Conservation (phyloP, 495 filamentous ascomycete species). For the Trichoderma reesei region DNA sequence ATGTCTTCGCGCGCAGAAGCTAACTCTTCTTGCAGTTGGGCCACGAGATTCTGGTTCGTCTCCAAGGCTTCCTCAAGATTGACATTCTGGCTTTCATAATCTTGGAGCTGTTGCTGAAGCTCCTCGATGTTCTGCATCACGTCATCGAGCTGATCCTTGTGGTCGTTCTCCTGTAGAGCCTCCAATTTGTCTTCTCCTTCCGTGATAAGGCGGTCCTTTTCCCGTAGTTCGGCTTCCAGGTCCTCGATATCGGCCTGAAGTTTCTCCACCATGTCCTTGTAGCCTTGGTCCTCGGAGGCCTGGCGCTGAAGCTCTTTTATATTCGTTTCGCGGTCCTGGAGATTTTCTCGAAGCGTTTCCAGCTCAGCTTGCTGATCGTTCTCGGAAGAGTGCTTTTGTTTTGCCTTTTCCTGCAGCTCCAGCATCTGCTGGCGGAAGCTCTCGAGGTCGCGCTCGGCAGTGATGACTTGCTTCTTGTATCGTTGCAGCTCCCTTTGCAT, state of each 20-base stretch:
- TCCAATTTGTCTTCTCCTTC: conserved; percentile 36
- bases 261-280: conserved; percentile 34
- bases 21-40: conserved; percentile 22
- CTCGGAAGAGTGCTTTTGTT: conserved; percentile 56
- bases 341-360: conserved; percentile 41
- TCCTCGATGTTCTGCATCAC: background rate
- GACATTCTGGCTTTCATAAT: background rate
- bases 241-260: conserved; percentile 51
- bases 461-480: conserved; percentile 67
- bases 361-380: conserved; percentile 49
- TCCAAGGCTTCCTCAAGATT: background rate
- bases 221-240: conserved; percentile 48
- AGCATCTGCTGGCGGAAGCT: conserved; percentile 64
- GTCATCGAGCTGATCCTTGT: conserved; percentile 35
- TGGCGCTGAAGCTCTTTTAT: conserved; percentile 43
- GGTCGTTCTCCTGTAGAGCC: conserved; percentile 38
- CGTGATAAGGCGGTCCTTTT: conserved; percentile 37
- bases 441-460: conserved; percentile 73
- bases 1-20: too few relatives aligned
- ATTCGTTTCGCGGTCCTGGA: conserved; percentile 41
- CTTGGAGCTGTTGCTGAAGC: background rate
- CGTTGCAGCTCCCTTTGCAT: conserved; percentile 76
- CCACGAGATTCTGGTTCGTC: background rate
- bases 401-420: conserved; percentile 69
- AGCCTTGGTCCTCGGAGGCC: conserved; percentile 40